Base-by-base conservation (phyloP, 352 stramenopile genomes). In the Pythium insidiosum region DNA sequence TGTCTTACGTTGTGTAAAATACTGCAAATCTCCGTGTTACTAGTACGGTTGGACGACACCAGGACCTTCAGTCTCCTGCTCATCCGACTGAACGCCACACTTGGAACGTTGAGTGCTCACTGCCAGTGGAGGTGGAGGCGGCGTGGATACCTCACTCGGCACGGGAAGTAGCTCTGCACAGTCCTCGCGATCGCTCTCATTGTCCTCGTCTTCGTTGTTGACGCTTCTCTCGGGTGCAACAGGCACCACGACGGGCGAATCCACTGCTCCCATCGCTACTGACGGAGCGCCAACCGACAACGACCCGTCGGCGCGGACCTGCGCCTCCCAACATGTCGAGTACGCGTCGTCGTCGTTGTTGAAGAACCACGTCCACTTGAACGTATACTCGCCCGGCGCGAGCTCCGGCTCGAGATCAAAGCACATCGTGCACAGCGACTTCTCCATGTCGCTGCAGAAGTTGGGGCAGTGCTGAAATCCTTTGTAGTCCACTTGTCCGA, bases 401-500 rank as follows among this genome's bases (percentile, higher is more conserved):
- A 72, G 34, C 42, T 67, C 58, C 11, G 34, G 29, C 31, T 72
- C 62, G 13, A 72, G 41, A 28, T 67, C 51, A 54, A 72, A 72
- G 52, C 62, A 72, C 53, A 72, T 63, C 9, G 62, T 72, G 44
- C 61, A 67, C 23, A 71, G 46, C 38, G 61, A 46, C 6, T 50
- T 41, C 26, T 55, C 57, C 42, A 46, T 63, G 49, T 64, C 36
- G 25, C 57, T 28, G 41, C 61, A 67, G 41, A 71, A 71, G 40
- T 62, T 64, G 15, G 58, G 58, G 44, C 62, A 72, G 52, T 68
- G 29, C 62, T 72, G 62, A 40, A 72, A 68, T 1, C 53, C 62
- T 25, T 62, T 65, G 52, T 68, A 68, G 50, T 68, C 58, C n/a
- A 68, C 36, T 12, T 42, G n/a, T 12, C 61, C 61, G n/a, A 44